These are phyloP conservation scores for Ascochyta pisi DNA, from an alignment of 2,329 filamentous ascomycete genomes.

Conservation along the genomic window DNA sequence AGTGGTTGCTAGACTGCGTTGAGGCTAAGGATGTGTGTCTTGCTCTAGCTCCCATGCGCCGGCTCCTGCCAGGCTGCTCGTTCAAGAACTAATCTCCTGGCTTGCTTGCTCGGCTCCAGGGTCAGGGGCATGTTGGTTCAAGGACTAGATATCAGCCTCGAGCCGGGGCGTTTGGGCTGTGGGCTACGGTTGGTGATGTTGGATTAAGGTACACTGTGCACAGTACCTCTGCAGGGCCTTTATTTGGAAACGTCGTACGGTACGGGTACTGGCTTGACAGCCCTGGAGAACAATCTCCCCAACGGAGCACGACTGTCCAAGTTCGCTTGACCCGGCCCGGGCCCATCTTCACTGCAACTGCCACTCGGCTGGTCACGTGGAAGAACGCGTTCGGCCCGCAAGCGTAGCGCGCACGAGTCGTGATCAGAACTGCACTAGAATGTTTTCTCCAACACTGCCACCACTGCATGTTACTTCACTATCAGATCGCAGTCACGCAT, in stretches of 20 bases:
- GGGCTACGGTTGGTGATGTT: conserved; percentile 20
- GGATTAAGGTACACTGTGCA: conserved; percentile 34
- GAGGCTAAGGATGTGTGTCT: conserved; percentile 10
- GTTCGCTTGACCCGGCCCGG: background rate
- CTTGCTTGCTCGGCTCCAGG: conserved; percentile 12
- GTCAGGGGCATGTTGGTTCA: conserved; percentile 1
- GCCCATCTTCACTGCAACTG: background rate
- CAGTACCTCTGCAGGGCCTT: conserved; percentile 26
- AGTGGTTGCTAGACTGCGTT: conserved; percentile 10
- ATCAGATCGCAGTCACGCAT: conserved; percentile 20
- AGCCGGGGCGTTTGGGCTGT: background rate
- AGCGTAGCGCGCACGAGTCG: conserved; percentile 14
- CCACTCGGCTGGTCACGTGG: conserved; percentile 8
- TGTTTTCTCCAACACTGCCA: conserved; percentile 15
- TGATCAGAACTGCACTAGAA: conserved; percentile 7
- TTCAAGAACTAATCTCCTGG: conserved; percentile 12
- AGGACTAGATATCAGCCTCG: conserved; percentile 22
- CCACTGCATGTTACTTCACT: conserved; percentile 1
- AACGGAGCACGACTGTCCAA: background rate
- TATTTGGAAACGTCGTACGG: conserved; percentile 22
- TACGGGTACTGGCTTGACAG: conserved; percentile 13
- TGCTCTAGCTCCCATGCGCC: conserved; percentile 15
- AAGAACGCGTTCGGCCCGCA: conserved; percentile 15
- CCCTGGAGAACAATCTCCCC: conserved; percentile 1
- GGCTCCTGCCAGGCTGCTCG: conserved; percentile 17